phyloP scores from a whole-genome alignment of 2,329 filamentous ascomycete genomes.

The Pyrenophora tritici-repentis region DNA sequence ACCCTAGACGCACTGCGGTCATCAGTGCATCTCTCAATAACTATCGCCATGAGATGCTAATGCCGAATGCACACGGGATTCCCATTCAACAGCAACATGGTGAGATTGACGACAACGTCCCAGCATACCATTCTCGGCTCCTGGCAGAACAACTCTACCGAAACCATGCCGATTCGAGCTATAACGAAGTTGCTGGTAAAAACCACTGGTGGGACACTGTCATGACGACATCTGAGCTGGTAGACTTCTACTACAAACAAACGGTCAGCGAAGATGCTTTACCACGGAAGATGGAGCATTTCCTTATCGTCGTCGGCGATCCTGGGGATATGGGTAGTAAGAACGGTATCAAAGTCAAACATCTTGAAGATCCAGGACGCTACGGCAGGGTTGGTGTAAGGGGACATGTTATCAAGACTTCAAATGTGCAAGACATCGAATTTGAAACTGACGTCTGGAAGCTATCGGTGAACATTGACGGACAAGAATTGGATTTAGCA shows the following conservation, averaged over 20 bases:
- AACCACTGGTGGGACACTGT: constrained; percentile 44
- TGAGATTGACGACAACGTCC: constrained; percentile 62
- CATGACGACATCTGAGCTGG: constrained; percentile 58
- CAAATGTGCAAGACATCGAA: constrained; percentile 40
- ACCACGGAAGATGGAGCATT: constrained; percentile 41
- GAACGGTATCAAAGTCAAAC: constrained; percentile 56
- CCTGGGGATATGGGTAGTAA: constrained; percentile 59
- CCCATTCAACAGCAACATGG: constrained; percentile 63
- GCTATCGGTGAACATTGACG: constrained; percentile 27
- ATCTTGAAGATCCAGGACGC: constrained; percentile 56
- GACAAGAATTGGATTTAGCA: constrained; percentile 21
- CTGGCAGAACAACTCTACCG: constrained; percentile 56
- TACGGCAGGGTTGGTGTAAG: constrained; percentile 56
- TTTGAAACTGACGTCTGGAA: constrained; percentile 29
- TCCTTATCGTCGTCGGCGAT: constrained; percentile 57
- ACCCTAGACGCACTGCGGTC: constrained; percentile 56
- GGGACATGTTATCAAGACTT: constrained; percentile 37
- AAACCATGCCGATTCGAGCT: constrained; percentile 33
- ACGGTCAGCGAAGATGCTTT: constrained; percentile 19
- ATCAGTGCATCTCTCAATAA: constrained; percentile 56
- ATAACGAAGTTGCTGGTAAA: constrained; percentile 53
- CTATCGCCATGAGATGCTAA: constrained; percentile 61
- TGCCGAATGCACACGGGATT: constrained; percentile 57
- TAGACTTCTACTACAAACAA: constrained; percentile 55
- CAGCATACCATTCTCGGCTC: constrained; percentile 61